A percentile compares a stretch with the other conserved stretches of the same genome.
phyloP scores from a whole-genome alignment of 202 grass and related monocot genomes.

The Schoenoplectus triqueter region DNA sequence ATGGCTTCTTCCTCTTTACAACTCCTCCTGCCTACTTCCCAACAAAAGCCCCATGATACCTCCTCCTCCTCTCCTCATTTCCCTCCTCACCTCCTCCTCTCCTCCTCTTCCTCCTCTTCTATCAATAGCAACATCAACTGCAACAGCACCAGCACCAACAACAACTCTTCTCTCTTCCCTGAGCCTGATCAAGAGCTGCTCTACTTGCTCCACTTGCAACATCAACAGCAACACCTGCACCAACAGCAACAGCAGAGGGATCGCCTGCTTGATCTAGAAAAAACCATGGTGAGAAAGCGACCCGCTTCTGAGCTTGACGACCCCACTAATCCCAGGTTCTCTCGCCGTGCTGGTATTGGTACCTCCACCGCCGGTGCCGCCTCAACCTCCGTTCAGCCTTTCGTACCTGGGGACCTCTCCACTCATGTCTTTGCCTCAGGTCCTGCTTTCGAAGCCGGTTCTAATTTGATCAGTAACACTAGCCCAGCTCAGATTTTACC shows the following conservation, averaged over 20 bases:
- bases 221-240: conserved; percentile 31
- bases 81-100: neutral
- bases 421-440: conserved; percentile 35
- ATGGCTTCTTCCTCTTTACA: conserved; percentile 66
- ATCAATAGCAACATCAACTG: neutral
- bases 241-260: neutral
- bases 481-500: conserved; percentile 34
- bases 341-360: conserved; percentile 40
- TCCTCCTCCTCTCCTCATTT: conserved; percentile 16
- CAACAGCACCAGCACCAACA: neutral
- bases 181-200: conserved; percentile 45
- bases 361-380: conserved; percentile 40
- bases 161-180: conserved; percentile 3
- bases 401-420: neutral
- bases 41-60: conserved; percentile 36
- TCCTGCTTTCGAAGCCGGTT: conserved; percentile 27
- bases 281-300: conserved; percentile 86
- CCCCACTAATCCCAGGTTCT: conserved; percentile 32
- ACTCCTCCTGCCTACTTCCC: conserved; percentile 53
- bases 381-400: conserved; percentile 43
- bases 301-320: conserved; percentile 65
- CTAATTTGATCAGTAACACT: conserved; percentile 18
- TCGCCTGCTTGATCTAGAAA: conserved; percentile 9
- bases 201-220: conserved; percentile 56
- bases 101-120: conserved; percentile 13